Evolutionary conservation across 441 rosid species (phyloP).

Genomic region (Populus tomentosa): DNA sequence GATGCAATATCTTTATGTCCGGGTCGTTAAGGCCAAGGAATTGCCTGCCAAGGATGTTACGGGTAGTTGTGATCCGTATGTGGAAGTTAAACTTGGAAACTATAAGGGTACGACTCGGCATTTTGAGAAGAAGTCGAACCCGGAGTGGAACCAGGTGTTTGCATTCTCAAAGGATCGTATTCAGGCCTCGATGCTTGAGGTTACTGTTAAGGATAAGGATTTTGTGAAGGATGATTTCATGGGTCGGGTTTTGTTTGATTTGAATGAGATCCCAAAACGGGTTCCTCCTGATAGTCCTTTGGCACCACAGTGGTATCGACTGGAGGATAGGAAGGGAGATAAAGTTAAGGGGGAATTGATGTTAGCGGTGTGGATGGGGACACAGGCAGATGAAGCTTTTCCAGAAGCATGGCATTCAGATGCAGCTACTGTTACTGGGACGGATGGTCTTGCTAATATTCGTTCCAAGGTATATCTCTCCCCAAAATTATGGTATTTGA

Average conservation of each 20-base stretch:
- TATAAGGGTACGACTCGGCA: constrained; percentile 81
- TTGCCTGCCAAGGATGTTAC: constrained; percentile 78
- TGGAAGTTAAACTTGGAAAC: constrained; percentile 90
- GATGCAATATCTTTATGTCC: constrained; percentile 51
- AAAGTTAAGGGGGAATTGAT: constrained; percentile 83
- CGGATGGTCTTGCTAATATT: constrained; percentile 74
- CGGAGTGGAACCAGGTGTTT: constrained; percentile 95
- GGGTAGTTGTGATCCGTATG: constrained; percentile 91
- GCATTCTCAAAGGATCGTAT: constrained; percentile 92
- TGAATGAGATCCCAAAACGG: constrained; percentile 83
- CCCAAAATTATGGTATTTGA: constrained; percentile 90
- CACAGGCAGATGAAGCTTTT: constrained; percentile 36
- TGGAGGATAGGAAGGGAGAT: constrained; percentile 70
- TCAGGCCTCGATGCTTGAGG: constrained; percentile 83
- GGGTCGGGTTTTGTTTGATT: constrained; percentile 71
- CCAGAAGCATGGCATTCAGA: constrained; percentile 99
- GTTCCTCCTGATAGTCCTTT: constrained; percentile 97
- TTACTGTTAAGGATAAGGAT: constrained; percentile 84
- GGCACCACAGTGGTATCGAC: constrained; percentile 94
- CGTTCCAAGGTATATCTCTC: constrained; percentile 95
- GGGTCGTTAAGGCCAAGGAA: constrained; percentile 67
- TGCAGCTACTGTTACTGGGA: constrained; percentile 82
- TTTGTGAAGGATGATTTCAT: constrained; percentile 83
- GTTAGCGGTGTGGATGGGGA: constrained; percentile 97
- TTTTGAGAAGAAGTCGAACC: constrained; percentile 86